Base-by-base conservation (phyloP, 495 filamentous ascomycete genomes). In the Tuber calosporum region DNA sequence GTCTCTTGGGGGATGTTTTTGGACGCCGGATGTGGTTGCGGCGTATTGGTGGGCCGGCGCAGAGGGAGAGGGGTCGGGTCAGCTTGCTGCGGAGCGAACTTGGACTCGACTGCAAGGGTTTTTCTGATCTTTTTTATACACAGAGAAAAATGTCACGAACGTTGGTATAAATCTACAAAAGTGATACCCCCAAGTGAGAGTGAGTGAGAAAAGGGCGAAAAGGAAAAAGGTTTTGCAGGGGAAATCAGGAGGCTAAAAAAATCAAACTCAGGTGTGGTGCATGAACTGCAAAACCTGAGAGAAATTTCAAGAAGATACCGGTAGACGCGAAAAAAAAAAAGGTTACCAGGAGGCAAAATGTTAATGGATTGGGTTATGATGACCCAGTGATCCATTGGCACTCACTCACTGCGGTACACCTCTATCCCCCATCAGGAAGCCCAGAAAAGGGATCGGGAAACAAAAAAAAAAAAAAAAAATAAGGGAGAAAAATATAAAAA, bases 331-430 rank as follows among this genome's bases (percentile, higher is more conserved):
- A 66, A 69, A 76, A 43, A 43, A 11, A n/a, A 40, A 69, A 70
- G 66, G 43, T 34, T 67, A 68, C 68, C 15, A 75, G 45, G 42
- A 70, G 74, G 70, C 74, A 78, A 78, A 75, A 77, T 77, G 45
- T 78, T 30, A 77, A 78, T 70, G 76, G 70, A 70, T 73, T 77
- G 74, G 74, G 45, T 71, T 68, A 40, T n/a, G 72, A 73, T 80
- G 79, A 73, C 74, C 80, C 75, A 72, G 73, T 79, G 80, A 82
- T 81, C 79, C 73, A 75, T 37, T 72, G 68, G 66, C 20, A 75
- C 75, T 80, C 75, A 82, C 71, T 82, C n/a, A n/a, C n/a, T n/a
- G n/a, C n/a, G n/a, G n/a, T n/a, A 75, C 75, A 70, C 75, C 73
- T 69, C 74, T 36, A n/a, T n/a, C 62, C 39, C 74, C 76, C 76